Conservation (phyloP, 371 early-diverging fungal species). For the Batkoa obscura region DNA sequence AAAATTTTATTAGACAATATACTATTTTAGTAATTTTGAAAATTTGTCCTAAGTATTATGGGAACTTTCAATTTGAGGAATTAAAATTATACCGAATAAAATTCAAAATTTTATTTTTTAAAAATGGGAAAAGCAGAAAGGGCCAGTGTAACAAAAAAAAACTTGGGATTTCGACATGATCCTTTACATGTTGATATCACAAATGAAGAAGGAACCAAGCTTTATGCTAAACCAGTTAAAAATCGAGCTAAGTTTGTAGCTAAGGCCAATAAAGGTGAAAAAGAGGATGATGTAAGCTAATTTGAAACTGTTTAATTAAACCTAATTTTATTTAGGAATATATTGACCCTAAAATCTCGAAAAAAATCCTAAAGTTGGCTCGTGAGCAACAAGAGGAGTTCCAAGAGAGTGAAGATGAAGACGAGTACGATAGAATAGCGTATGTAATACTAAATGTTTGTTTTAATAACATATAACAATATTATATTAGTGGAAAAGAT, state of each 20-base stretch:
- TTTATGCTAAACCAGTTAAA: slow-evolving; percentile 16
- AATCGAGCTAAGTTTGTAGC: slow-evolving; percentile 39
- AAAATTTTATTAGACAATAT: neutral
- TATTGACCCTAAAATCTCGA: slow-evolving; percentile 74
- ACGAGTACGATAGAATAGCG: slow-evolving; percentile 12
- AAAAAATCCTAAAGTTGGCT: slow-evolving; percentile 70
- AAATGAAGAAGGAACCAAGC: slow-evolving; percentile 14
- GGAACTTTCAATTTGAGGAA: neutral
- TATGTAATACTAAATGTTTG: slow-evolving; percentile 6
- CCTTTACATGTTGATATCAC: slow-evolving; percentile 53
- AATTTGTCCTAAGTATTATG: neutral
- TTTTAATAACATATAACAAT: neutral
- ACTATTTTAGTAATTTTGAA: neutral
- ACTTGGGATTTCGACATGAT: slow-evolving; percentile 58
- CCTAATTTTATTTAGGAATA: slow-evolving; percentile 24
- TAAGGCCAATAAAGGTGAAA: slow-evolving; percentile 27
- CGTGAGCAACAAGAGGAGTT: slow-evolving; percentile 84
- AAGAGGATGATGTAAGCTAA: slow-evolving; percentile 16
- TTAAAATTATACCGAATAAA: neutral
- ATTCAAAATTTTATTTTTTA: neutral
- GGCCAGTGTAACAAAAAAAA: slow-evolving; percentile 7
- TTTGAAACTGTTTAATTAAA: neutral
- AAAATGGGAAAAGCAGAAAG: slow-evolving; percentile 9
- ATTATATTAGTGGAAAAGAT: slow-evolving; percentile 16
- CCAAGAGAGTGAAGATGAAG: slow-evolving; percentile 14